Evolutionary conservation across 2,329 filamentous ascomycete species (phyloP).

Genomic region (Sarocladiaceae sp.): DNA sequence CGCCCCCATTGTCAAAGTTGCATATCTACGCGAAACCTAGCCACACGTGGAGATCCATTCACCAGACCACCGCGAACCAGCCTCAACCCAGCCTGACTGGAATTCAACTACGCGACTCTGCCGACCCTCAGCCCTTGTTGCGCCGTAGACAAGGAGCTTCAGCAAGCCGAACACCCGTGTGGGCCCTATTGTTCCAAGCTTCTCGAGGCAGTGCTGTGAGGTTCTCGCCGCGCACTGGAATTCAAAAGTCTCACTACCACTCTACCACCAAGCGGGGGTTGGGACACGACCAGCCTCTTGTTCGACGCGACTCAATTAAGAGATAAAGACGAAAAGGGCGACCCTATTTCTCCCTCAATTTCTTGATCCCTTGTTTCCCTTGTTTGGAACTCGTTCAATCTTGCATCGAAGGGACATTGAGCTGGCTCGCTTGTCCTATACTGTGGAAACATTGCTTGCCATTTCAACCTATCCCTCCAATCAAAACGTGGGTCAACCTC

Average conservation of each 20-base stretch:
- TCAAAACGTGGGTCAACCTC: background rate
- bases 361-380: background rate
- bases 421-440: conserved; percentile 8
- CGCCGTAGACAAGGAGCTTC: conserved; percentile 4
- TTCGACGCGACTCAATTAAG: background rate
- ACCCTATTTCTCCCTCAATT: background rate
- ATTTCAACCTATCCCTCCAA: background rate
- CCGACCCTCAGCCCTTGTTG: background rate
- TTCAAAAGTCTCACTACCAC: conserved; percentile 17
- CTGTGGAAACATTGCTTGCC: background rate
- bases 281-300: conserved; percentile 9
- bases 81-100: background rate
- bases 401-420: conserved; percentile 3
- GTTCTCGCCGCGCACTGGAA: conserved; percentile 18
- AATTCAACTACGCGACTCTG: conserved; percentile 5
- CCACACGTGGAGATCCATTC: conserved; percentile 3
- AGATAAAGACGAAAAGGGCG: conserved; percentile 5
- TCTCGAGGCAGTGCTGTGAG: conserved; percentile 4
- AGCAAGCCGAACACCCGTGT: background rate
- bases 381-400: background rate
- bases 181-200: background rate
- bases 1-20: background rate
- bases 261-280: conserved; percentile 15
- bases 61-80: background rate
- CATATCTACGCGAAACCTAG: conserved; percentile 6